Conservation (phyloP, 2,329 filamentous ascomycete genomes). For the Erysiphe pisi region DNA sequence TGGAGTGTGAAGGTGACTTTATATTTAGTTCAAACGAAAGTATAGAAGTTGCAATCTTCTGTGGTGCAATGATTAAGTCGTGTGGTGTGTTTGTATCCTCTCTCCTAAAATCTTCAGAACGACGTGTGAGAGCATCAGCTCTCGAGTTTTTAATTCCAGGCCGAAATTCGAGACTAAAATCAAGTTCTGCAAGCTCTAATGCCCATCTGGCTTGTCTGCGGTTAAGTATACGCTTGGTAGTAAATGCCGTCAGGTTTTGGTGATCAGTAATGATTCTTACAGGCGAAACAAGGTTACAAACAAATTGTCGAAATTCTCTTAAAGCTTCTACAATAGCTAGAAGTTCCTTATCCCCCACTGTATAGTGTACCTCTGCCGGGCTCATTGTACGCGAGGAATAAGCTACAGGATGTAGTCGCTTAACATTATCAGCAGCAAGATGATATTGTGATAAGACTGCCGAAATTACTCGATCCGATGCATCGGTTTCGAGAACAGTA, state of each 20-base stretch:
- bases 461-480: neutral
- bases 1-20: neutral
- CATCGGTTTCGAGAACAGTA: neutral
- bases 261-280: neutral
- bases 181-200: conserved; percentile 6
- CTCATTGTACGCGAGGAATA: neutral
- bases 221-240: neutral
- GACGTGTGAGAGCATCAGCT: neutral
- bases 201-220: neutral
- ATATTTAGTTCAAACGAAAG: neutral
- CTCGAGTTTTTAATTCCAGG: neutral
- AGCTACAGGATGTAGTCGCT: no score
- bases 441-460: neutral
- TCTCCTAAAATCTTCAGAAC: neutral
- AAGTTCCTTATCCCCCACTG: neutral
- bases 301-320: neutral
- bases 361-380: neutral
- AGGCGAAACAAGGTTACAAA: neutral
- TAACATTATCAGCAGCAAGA: no score
- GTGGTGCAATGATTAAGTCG: neutral
- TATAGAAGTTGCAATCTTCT: neutral
- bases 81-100: neutral
- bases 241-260: conserved; percentile 4
- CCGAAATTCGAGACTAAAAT: neutral
- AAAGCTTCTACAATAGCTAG: neutral